Evolutionary conservation across 306 rosid genomes (phyloP), one percentile per base, ranked within the genome.

Genomic region (Mimosa bimucronata): DNA sequence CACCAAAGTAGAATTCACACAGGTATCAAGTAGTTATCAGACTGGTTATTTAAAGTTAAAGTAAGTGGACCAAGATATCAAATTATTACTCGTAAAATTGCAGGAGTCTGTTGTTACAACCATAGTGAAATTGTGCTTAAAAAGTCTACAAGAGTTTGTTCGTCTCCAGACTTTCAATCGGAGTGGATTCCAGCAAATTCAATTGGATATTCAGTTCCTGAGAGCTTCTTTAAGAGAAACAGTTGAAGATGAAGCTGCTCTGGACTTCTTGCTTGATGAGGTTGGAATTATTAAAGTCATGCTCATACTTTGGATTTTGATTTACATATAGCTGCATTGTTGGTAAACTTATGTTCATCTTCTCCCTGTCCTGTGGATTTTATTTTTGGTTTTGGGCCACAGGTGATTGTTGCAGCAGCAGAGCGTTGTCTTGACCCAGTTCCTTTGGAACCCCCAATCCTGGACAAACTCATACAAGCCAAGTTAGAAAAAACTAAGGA

Each of bases 121-220:
- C 50, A 46, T 85, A 26, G 94, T 89, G 58, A 95, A 93, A 85
- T 85, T 93, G 53, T 86, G 91, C 80, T 94, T 95, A 64, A 95
- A 91, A 82, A 95, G 97, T 83, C 80, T 92, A 75, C 98, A 90
- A 91, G 98, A 95, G 88, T 90, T 88, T 77, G 94, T 81, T 21
- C 87, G 98, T 29, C 90, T 90, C 78, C 98, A 92, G 50, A 92
- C 98, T 38, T 95, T 90, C 77, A 95, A 90, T 78, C 83, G 97
- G 26, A 95, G 97, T 65, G 98, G 98, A 85, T 95, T 91, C 79
- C 97, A 92, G 69, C 98, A 92, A 91, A 87, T 91, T 89, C 98
- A 95, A 74, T 83, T 95, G 81, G 98, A 95, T 86, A 82, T 88
- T 77, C 98, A 91, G 83, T 95, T 89, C 82, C 74, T 92, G 34